phyloP scores from a whole-genome alignment of 1,139 yeast species.

The Yamadazyma songkhlaensis region DNA sequence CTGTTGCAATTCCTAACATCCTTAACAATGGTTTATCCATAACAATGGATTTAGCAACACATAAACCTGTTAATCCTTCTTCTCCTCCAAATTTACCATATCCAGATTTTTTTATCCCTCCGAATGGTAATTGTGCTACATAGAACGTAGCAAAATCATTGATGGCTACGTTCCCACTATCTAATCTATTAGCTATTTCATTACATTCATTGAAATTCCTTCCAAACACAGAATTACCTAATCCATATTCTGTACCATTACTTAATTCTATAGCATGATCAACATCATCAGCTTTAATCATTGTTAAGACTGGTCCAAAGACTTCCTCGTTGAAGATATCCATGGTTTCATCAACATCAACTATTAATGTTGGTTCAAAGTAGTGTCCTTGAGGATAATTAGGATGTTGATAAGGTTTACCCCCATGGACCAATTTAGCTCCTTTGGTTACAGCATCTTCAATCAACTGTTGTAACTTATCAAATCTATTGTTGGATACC shows the following conservation, averaged over 20 bases:
- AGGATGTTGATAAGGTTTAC: constrained; percentile 76
- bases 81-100: constrained; percentile 97
- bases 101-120: constrained; percentile 90
- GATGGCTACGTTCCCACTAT: constrained; percentile 90
- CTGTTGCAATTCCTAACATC: constrained; percentile 59
- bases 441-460: constrained; percentile 75
- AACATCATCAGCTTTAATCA: constrained; percentile 65
- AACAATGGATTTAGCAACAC: constrained; percentile 82
- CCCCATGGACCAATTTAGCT: constrained; percentile 80
- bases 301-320: constrained; percentile 84
- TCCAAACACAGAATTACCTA: constrained; percentile 90
- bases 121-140: constrained; percentile 94
- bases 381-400: constrained; percentile 94
- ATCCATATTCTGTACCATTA: constrained; percentile 83
- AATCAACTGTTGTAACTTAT: constrained; percentile 60
- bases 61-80: constrained; percentile 88
- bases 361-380: constrained; percentile 82
- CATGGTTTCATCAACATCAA: constrained; percentile 78
- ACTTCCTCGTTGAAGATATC: constrained; percentile 84
- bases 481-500: constrained; percentile 76
- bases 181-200: constrained; percentile 58
- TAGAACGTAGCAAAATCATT: constrained; percentile 96
- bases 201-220: constrained; percentile 53
- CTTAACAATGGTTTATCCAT: constrained; percentile 74
- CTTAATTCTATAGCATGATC: constrained; percentile 77